Evolutionary conservation across 768 basidiomycete genomes (phyloP), one percentile per base, ranked within the genome.

Genomic region (Boletus rubescentipes): DNA sequence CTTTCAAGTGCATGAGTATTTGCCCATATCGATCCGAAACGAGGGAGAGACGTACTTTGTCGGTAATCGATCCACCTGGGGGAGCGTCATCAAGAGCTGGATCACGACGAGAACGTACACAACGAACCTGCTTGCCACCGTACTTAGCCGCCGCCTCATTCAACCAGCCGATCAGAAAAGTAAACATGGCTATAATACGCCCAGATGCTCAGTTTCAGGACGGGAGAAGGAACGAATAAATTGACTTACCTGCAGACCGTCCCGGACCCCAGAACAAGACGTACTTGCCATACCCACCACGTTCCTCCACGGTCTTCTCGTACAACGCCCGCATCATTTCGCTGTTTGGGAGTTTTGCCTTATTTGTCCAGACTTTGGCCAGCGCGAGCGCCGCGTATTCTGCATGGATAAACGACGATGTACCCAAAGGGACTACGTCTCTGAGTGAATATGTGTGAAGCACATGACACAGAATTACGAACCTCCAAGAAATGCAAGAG

Each of bases 321-420:
- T 61, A 1, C 31, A 35, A 40, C 9, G 7, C 31, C 15, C 29
- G 29, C 60, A 62, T 59, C 7, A 2, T 32, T 29, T 14, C 39
- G 8, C 0, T 32, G 15, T 26, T 44, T 7, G 61, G 53, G 0
- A 62, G 53, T 31, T 62, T 62, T 9, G 50, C 60, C 6, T 21
- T 49, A n/a, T 54, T 40, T 3, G 60, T 40, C 57, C 60, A 62
- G 23, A 59, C 60, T 34, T 59, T 62, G 37, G 60, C 56, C 5
- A 62, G 26, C 9, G 53, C 56, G 5, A 53, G 48, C 6, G 53
- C 20, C 7, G 35, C 11, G 42, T 59, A 62, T 1, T 51, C 50
- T 4, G n/a, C 31, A 26, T 3, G 6, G 6, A 26, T 6, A 6
- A 26, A 4, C 26, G 26, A 6, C 26, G 26, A 26, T 26, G 6